Conservation (phyloP, 768 basidiomycete genomes). For the Trametes elegans region DNA sequence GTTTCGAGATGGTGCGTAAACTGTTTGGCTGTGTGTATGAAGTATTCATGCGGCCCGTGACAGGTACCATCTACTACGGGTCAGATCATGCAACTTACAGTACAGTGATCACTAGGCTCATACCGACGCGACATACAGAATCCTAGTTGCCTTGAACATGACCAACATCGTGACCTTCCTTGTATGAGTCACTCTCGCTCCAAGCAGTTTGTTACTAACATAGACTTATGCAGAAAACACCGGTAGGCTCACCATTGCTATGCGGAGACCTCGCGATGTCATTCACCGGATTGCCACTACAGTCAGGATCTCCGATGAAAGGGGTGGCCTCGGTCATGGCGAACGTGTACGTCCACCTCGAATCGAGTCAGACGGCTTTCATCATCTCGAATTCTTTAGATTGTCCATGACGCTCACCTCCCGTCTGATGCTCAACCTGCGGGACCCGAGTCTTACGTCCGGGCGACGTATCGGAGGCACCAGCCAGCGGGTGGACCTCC, state of each 20-base stretch:
- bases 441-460: neutral
- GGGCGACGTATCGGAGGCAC: no score
- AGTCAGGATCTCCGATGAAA: constrained; percentile 9
- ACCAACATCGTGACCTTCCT: constrained; percentile 11
- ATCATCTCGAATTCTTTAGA: neutral
- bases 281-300: neutral
- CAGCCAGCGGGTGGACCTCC: no score
- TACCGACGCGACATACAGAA: neutral
- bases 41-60: neutral
- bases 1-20: constrained; percentile 7
- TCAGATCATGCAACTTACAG: neutral
- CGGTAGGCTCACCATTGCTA: neutral
- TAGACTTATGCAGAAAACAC: neutral
- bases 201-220: neutral
- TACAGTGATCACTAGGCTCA: no score
- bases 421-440: neutral
- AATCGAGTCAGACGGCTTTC: neutral
- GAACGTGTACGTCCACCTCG: constrained; percentile 3
- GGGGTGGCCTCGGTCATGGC: constrained; percentile 9
- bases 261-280: no score
- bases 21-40: neutral
- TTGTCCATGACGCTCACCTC: neutral
- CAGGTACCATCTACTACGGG: constrained; percentile 13
- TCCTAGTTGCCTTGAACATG: constrained; percentile 13
- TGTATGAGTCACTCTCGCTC: neutral